Evolutionary conservation across 371 early-diverging fungal genomes (phyloP).

Genomic region (Blakeslea trispora): DNA sequence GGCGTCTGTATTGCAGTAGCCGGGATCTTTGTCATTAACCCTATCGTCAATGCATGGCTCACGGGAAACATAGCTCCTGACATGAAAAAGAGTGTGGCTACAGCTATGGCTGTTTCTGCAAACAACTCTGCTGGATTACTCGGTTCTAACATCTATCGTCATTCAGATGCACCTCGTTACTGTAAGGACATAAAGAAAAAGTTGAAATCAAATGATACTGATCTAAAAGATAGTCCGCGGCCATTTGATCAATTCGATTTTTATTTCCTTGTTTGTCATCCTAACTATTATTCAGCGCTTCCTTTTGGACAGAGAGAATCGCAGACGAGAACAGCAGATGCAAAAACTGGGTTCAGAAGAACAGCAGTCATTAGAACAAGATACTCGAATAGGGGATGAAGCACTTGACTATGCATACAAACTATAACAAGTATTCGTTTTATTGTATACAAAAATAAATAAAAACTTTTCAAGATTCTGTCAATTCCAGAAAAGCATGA

Average conservation of each 20-base stretch:
- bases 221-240: slow-evolving; percentile 45
- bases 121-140: slow-evolving; percentile 51
- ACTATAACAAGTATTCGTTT: slow-evolving; percentile 25
- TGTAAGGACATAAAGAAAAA: slow-evolving; percentile 17
- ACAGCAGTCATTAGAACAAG: slow-evolving; percentile 5
- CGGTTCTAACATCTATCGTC: slow-evolving; percentile 50
- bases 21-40: slow-evolving; percentile 49
- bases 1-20: slow-evolving; percentile 47
- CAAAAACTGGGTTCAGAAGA: slow-evolving; percentile 13
- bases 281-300: slow-evolving; percentile 32
- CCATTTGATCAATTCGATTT: slow-evolving; percentile 35
- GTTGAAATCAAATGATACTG: neutral
- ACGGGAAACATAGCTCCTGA: slow-evolving; percentile 49
- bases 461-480: slow-evolving; percentile 6
- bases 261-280: slow-evolving; percentile 34
- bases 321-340: slow-evolving; percentile 9
- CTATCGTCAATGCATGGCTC: slow-evolving; percentile 54
- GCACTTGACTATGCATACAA: slow-evolving; percentile 33
- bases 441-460: no score
- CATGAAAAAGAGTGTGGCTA: slow-evolving; percentile 51
- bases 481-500: slow-evolving; percentile 6
- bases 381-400: slow-evolving; percentile 32
- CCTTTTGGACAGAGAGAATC: slow-evolving; percentile 28
- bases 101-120: slow-evolving; percentile 53
- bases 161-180: slow-evolving; percentile 48